Evolutionary conservation across 352 stramenopile genomes (phyloP), one percentile per base, ranked within the genome.

Genomic region (Achlya hypogyna): DNA sequence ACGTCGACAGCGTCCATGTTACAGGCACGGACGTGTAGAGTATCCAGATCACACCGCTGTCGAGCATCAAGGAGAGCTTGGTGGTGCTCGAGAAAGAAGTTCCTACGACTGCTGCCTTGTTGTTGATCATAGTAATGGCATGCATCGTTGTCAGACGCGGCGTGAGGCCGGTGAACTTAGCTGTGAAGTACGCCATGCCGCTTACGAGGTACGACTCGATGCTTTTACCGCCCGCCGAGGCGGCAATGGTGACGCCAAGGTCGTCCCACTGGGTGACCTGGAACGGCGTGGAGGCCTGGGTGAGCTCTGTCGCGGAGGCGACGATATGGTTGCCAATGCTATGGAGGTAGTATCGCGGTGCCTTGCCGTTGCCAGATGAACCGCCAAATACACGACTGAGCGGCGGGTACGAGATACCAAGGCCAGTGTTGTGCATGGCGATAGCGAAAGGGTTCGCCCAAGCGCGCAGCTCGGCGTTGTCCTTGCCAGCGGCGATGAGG

Each of bases 101-200:
- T 32, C 69, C 68, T 32, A 59, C 69, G 22, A 69, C 51, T 2
- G 65, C 28, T 28, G 47, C 20, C 14, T 75, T 64, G 28, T 75
- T 77, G 31, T 89, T 87, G 18, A 89, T 65, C 4, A 43, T 76
- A 51, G 68, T 69, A 64, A 89, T 84, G 16, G 67, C 62, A n/a
- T 75, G 62, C 47, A 23, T 75, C 5, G 74, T 76, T 16, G 77
- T 59, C 8, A 89, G 35, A 53, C 75, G 75, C 4, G 79, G 79
- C 40, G 71, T 74, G 12, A 86, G 65, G 1, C 58, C 69, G 22
- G 59, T 71, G 71, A 86, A 89, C 42, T 72, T 78, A 29, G 72
- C 75, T 0, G 79, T 81, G 16, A 72, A 51, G 69, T 86, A 87
- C 28, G 81, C 74, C 79, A 88, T 88, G n/a, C 81, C 81, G 31